Evolutionary conservation across 306 rosid species (phyloP).

Genomic region (Canavalia gladiata): DNA sequence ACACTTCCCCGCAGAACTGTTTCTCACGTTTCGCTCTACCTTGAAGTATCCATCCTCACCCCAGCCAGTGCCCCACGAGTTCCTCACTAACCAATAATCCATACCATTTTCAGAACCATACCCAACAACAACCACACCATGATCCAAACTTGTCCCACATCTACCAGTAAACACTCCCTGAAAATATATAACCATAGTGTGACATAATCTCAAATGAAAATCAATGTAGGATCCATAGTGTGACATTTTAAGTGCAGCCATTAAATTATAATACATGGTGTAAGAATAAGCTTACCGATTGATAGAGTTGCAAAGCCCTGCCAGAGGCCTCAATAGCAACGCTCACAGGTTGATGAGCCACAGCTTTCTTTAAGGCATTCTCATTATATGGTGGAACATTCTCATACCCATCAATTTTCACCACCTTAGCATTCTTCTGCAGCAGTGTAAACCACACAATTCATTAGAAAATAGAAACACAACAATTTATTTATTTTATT

Average conservation of each 20-base stretch:
- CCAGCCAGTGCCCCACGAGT: slow-evolving; percentile 93
- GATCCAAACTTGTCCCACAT: slow-evolving; percentile 78
- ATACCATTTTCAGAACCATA: slow-evolving; percentile 83
- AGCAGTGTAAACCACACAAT: background rate
- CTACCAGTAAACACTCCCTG: slow-evolving; percentile 87
- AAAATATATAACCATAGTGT: background rate
- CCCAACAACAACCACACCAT: slow-evolving; percentile 90
- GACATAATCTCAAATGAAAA: background rate
- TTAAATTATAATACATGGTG: too few relatives aligned
- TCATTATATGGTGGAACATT: slow-evolving; percentile 78
- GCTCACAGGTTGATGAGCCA: slow-evolving; percentile 61
- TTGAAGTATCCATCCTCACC: slow-evolving; percentile 92
- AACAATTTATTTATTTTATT: background rate
- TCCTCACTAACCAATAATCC: slow-evolving; percentile 96
- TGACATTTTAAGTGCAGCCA: background rate
- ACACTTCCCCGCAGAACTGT: slow-evolving; percentile 66
- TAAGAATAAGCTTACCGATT: slow-evolving; percentile 42
- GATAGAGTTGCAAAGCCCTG: slow-evolving; percentile 72
- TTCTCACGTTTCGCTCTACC: slow-evolving; percentile 66
- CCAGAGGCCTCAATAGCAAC: slow-evolving; percentile 72
- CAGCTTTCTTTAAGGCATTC: slow-evolving; percentile 62
- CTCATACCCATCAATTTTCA: slow-evolving; percentile 79
- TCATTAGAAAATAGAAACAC: slow-evolving; percentile 24
- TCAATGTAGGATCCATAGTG: background rate
- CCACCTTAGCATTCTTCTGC: slow-evolving; percentile 74